Evolutionary conservation across 2,329 filamentous ascomycete genomes (phyloP).

Genomic region (Penicillium sp.): DNA sequence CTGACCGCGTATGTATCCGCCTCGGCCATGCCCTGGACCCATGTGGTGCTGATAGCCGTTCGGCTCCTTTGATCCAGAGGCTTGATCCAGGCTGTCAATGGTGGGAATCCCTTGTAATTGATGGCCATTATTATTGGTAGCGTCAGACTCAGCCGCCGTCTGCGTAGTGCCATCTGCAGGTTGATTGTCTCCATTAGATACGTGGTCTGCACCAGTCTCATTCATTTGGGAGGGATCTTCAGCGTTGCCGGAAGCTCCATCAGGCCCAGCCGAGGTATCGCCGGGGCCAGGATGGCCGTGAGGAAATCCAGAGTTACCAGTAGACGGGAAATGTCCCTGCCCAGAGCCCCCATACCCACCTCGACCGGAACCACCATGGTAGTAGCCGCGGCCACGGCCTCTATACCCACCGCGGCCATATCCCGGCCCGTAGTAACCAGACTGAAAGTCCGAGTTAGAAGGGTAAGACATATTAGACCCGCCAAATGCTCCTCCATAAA

Average conservation of each 20-base stretch:
- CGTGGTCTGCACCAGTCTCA: slow-evolving; percentile 13
- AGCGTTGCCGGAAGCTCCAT: slow-evolving; percentile 37
- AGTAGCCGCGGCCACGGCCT: slow-evolving; percentile 64
- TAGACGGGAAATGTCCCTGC: slow-evolving; percentile 35
- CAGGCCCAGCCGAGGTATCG: slow-evolving; percentile 12
- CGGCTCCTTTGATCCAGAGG: slow-evolving; percentile 22
- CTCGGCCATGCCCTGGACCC: slow-evolving; percentile 42
- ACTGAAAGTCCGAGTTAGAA: slow-evolving; percentile 66
- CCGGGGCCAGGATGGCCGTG: slow-evolving; percentile 13
- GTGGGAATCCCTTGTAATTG: slow-evolving; percentile 30
- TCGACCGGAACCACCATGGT: slow-evolving; percentile 43
- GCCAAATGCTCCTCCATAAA: slow-evolving; percentile 74
- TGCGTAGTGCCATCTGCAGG: slow-evolving; percentile 13
- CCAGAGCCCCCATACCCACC: slow-evolving; percentile 42
- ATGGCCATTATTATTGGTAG: slow-evolving; percentile 1
- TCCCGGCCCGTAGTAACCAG: slow-evolving; percentile 77
- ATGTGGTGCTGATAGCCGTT: slow-evolving; percentile 28
- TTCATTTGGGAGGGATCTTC: slow-evolving; percentile 36
- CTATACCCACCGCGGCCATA: slow-evolving; percentile 57
- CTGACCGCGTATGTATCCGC: slow-evolving; percentile 48
- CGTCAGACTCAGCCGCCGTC: slow-evolving; percentile 8
- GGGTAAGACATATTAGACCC: slow-evolving; percentile 70
- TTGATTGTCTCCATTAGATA: slow-evolving; percentile 18
- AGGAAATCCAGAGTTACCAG: slow-evolving; percentile 36
- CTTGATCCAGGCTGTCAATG: slow-evolving; percentile 23